Percentiles rank a stretch among this genome's conserved stretches.
Conservation (phyloP, 257 asterid genomes). For the Salvia rosmarinus region DNA sequence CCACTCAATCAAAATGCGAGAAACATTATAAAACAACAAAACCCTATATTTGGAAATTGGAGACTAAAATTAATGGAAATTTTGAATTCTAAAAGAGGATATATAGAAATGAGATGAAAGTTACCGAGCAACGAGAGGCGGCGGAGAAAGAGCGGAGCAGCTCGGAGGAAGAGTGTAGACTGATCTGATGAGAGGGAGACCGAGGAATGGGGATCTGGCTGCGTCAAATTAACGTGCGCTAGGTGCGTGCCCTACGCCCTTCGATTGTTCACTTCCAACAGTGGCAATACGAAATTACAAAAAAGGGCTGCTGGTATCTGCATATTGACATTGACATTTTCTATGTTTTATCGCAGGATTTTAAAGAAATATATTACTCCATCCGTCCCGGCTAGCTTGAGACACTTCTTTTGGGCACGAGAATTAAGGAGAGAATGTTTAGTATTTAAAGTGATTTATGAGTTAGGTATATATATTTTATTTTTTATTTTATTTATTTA, state of each 20-base stretch:
- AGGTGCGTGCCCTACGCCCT: conserved; percentile 10
- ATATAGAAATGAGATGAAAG: not conserved
- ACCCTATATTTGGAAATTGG: conserved; percentile 14
- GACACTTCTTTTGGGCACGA: too few species aligned
- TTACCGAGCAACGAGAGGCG: conserved; percentile 32
- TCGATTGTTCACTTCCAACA: not conserved
- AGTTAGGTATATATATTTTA: too few species aligned
- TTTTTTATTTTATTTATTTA: too few species aligned
- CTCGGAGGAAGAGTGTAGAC: conserved; percentile 1
- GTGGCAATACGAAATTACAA: not conserved
- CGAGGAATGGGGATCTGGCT: conserved; percentile 28
- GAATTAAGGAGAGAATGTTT: too few species aligned
- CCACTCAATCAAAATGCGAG: conserved; percentile 21
- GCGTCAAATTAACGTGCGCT: conserved; percentile 15
- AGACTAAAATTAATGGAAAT: not conserved
- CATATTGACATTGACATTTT: too few species aligned
- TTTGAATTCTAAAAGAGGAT: not conserved
- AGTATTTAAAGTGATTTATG: too few species aligned
- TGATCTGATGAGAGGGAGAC: conserved; percentile 5
- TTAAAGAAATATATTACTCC: too few species aligned
- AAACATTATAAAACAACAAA: not conserved
- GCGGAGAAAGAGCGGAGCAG: conserved; percentile 24
- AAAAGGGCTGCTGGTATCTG: not conserved
- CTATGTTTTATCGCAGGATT: too few species aligned
- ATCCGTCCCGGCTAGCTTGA: too few species aligned